Percentiles rank a stretch among this genome's conserved stretches.
Evolutionary conservation across 23 red algal species (phyloP).

Genomic region (Gracilaria domingensis): DNA sequence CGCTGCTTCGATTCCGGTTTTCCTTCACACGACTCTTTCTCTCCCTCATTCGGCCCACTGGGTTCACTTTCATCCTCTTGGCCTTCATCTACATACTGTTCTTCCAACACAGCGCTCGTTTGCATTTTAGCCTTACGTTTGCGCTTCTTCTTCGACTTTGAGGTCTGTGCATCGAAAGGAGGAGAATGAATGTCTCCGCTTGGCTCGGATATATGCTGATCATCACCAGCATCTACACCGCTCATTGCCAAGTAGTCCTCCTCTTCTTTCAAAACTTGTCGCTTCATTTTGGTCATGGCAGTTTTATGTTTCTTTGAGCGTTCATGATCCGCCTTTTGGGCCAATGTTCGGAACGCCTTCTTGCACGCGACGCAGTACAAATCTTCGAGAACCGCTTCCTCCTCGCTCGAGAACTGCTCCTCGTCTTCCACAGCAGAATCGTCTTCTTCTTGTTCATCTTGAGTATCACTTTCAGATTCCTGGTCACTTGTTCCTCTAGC

Average conservation of each 20-base stretch:
- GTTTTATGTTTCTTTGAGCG: conserved; percentile 87
- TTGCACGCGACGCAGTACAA: conserved; percentile 83
- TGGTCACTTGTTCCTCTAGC: conserved; percentile 13
- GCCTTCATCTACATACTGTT: not conserved
- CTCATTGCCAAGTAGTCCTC: conserved; percentile 22
- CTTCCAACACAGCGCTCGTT: not conserved
- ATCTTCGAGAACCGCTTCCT: conserved; percentile 21
- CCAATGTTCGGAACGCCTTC: conserved; percentile 78
- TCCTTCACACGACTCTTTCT: not conserved
- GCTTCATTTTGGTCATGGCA: conserved; percentile 43
- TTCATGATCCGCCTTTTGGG: conserved; percentile 87
- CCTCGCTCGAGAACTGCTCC: not conserved
- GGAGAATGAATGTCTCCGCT: not conserved
- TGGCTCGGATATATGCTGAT: conserved; percentile 12
- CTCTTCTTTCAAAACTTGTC: conserved; percentile 60
- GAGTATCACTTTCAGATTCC: conserved; percentile 34
- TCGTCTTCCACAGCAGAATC: conserved; percentile 29
- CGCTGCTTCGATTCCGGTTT: not conserved
- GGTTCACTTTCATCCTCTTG: not conserved
- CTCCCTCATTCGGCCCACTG: not conserved
- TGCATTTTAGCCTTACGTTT: conserved; percentile 21
- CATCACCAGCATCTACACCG: not conserved
- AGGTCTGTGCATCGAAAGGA: not conserved
- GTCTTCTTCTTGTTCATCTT: conserved; percentile 6
- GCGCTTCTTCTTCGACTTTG: conserved; percentile 55